Evolutionary conservation across 306 rosid genomes (phyloP).

Genomic region (Vigna nakashimae): DNA sequence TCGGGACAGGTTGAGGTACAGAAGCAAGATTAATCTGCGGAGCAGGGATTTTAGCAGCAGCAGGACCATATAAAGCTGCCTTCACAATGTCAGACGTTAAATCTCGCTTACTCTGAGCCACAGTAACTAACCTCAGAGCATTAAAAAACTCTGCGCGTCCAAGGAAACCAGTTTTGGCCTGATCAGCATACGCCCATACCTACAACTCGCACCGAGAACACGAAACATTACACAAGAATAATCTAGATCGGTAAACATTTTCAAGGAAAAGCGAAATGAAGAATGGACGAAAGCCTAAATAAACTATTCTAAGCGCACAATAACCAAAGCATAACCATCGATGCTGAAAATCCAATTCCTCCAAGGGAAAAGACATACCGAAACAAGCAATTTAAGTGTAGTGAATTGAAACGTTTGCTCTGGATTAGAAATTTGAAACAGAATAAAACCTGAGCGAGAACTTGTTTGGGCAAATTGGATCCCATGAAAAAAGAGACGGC

Average conservation of each 20-base stretch:
- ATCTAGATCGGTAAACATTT: slow-evolving; percentile 31
- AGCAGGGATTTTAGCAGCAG: slow-evolving; percentile 92
- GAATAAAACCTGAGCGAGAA: slow-evolving; percentile 80
- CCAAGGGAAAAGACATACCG: background rate
- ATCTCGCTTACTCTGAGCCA: slow-evolving; percentile 94
- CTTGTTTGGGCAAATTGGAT: slow-evolving; percentile 79
- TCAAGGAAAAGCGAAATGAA: background rate
- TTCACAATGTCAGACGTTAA: slow-evolving; percentile 88
- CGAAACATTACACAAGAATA: slow-evolving; percentile 33
- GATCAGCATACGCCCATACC: slow-evolving; percentile 97
- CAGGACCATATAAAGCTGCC: slow-evolving; percentile 86
- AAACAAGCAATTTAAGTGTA: slow-evolving; percentile 19
- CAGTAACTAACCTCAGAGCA: slow-evolving; percentile 93
- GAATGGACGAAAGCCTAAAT: slow-evolving; percentile 21
- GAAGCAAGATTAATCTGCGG: slow-evolving; percentile 80
- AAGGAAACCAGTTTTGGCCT: slow-evolving; percentile 85
- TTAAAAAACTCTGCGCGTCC: slow-evolving; percentile 86
- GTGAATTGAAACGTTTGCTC: background rate
- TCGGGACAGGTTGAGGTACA: slow-evolving; percentile 54
- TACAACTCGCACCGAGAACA: slow-evolving; percentile 46
- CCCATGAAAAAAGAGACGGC: slow-evolving; percentile 90
- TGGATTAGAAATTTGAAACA: background rate
- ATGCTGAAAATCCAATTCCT: slow-evolving; percentile 13
- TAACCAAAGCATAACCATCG: slow-evolving; percentile 10
- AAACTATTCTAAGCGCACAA: slow-evolving; percentile 15